These are phyloP conservation scores for Metschnikowia peoriensis DNA, from an alignment of 805 yeast species.

Conservation along the genomic window DNA sequence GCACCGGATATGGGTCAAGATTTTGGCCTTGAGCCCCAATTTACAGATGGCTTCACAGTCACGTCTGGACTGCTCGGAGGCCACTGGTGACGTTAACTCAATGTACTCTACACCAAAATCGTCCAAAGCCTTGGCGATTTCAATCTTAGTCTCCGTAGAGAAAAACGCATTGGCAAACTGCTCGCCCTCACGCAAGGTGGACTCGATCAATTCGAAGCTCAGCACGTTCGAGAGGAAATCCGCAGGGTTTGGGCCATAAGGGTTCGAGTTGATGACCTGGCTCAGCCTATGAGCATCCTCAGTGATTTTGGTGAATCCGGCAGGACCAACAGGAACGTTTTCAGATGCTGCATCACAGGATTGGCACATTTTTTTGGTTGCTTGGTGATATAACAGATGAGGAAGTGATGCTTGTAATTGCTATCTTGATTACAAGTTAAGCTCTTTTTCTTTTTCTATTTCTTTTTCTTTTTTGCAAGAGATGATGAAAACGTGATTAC, in stretches of 20 bases:
- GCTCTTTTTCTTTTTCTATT: too few relatives aligned
- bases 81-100: conserved; percentile 96
- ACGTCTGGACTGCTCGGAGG: conserved; percentile 85
- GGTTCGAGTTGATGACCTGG: conserved; percentile 46
- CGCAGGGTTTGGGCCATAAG: conserved; percentile 94
- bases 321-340: conserved; percentile 18
- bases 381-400: background rate
- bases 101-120: conserved; percentile 98
- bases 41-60: conserved; percentile 99
- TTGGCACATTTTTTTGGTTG: conserved; percentile 4
- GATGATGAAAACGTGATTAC: too few relatives aligned
- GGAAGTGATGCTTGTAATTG: too few relatives aligned
- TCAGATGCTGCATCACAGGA: background rate
- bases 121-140: conserved; percentile 94
- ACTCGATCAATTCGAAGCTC: conserved; percentile 87
- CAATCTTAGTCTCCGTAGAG: conserved; percentile 90
- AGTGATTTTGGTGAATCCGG: conserved; percentile 35
- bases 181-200: conserved; percentile 97
- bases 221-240: conserved; percentile 89
- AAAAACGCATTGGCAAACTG: conserved; percentile 98
- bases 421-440: too few relatives aligned
- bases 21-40: conserved; percentile 92
- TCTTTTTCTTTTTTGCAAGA: too few relatives aligned
- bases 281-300: conserved; percentile 32
- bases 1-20: conserved; percentile 94